Base-by-base conservation (phyloP, 1,284 basidiomycete genomes). In the Ustilago vetiveriae region DNA sequence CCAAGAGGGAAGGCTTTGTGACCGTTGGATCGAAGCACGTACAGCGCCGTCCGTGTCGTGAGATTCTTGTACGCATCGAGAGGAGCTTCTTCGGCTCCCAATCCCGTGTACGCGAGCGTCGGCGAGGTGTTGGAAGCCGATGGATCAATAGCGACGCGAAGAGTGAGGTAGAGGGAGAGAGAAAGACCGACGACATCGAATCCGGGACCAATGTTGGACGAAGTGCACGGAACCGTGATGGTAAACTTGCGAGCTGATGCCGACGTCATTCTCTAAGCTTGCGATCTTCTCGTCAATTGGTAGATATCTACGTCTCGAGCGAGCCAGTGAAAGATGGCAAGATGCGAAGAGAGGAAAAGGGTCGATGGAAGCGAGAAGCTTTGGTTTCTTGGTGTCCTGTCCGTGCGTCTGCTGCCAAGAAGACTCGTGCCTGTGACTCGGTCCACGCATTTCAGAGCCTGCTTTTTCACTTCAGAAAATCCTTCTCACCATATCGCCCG, bases 161-260 rank as follows among this genome's bases (percentile, higher is more conserved):
- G 87, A 13, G 88, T 90, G 69, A 98, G 87, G 77, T 90, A 87
- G 29, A 97, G 88, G 2, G 92, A 94, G 24, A 98, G 89, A 1
- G 95, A 96, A 64, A 98, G 90, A 19, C 96, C 96, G 69, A 97
- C 92, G 59, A 98, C 96, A 83, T 99, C 96, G 83, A 98, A 98
- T 13, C 96, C 96, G 23, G 96, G 96, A 3, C 95, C 95, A 79
- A 98, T 94, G 85, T 98, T 98, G 71, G 95, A 95, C 56, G 94
- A 95, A 2, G 95, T 98, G 21, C 93, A 93, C 9, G 95, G 95
- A 48, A 98, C 91, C 74, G 86, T 87, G 83, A 98, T 92, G 14
- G 79, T 84, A 82, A 86, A 86, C 26, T 47, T 62, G 21, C 62
- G 53, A 1, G 38, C n/a, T n/a, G n/a, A 13, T n/a, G 57, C 22